Evolutionary conservation across 148 eudicot genomes (phyloP).

Genomic region (Euryodendron excelsum): DNA sequence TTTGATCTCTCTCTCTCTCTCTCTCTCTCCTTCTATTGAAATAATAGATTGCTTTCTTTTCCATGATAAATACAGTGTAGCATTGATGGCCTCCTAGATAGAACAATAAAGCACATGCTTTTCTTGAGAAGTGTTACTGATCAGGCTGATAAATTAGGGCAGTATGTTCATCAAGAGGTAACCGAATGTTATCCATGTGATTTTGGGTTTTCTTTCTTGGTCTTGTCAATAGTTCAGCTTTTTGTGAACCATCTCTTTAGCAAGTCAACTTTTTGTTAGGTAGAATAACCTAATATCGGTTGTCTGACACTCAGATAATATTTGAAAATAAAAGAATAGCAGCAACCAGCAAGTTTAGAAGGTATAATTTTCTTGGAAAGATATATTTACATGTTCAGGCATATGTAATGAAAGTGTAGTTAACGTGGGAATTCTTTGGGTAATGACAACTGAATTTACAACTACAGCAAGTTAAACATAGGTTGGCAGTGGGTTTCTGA

Average conservation of each 20-base stretch:
- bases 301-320: neutral
- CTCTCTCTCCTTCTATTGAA: too few species aligned
- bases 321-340: neutral
- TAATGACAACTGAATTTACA: too few species aligned
- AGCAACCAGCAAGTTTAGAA: neutral
- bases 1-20: neutral
- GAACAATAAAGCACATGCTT: slow-evolving; percentile 71
- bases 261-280: neutral
- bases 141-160: slow-evolving; percentile 65
- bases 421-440: too few species aligned
- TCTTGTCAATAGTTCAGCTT: neutral
- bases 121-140: slow-evolving; percentile 60
- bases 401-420: too few species aligned
- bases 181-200: slow-evolving; percentile 7
- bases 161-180: slow-evolving; percentile 44
- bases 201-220: neutral
- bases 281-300: neutral
- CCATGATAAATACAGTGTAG: slow-evolving; percentile 58
- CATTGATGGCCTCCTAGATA: slow-evolving; percentile 83
- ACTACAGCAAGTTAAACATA: too few species aligned
- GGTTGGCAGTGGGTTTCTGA: too few species aligned
- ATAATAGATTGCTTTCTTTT: slow-evolving; percentile 8
- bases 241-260: neutral
- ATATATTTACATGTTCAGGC: too few species aligned
- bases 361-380: too few species aligned